Conservation (phyloP, 2,329 filamentous ascomycete species). For the Sarocladium strictum region DNA sequence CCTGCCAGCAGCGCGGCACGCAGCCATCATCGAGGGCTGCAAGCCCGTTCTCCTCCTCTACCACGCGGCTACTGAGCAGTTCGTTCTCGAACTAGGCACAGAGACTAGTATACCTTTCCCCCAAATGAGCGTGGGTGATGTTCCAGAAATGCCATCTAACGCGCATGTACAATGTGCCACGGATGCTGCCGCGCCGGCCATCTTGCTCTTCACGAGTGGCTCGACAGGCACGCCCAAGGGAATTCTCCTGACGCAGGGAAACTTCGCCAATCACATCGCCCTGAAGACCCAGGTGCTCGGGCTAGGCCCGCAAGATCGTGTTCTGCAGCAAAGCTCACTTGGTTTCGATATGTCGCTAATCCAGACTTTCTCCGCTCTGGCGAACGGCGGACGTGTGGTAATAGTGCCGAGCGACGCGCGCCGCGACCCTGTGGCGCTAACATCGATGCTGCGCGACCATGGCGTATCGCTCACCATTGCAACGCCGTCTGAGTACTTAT, state of each 20-base stretch:
- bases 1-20: slow-evolving; percentile 21
- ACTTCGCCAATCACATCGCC: not conserved
- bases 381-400: slow-evolving; percentile 24
- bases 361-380: slow-evolving; percentile 26
- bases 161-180: not conserved
- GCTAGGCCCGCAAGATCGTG: not conserved
- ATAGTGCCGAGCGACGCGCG: slow-evolving; percentile 16
- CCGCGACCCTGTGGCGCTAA: not conserved
- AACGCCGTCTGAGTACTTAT: not conserved
- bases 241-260: not conserved
- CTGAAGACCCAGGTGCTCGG: not conserved
- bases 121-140: not conserved
- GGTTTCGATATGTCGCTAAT: slow-evolving; percentile 29
- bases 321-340: not conserved
- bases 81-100: not conserved
- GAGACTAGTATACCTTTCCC: not conserved
- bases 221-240: not conserved
- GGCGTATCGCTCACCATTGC: not conserved
- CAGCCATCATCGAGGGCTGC: slow-evolving; percentile 22
- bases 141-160: not conserved
- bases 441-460: not conserved
- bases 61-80: not conserved
- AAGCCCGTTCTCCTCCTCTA: slow-evolving; percentile 20
- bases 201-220: not conserved
- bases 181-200: slow-evolving; percentile 4